These are phyloP conservation scores for Sphagnum fallax DNA, from an alignment of 228 moss, liverwort and hornwort species.

Conservation along the genomic window DNA sequence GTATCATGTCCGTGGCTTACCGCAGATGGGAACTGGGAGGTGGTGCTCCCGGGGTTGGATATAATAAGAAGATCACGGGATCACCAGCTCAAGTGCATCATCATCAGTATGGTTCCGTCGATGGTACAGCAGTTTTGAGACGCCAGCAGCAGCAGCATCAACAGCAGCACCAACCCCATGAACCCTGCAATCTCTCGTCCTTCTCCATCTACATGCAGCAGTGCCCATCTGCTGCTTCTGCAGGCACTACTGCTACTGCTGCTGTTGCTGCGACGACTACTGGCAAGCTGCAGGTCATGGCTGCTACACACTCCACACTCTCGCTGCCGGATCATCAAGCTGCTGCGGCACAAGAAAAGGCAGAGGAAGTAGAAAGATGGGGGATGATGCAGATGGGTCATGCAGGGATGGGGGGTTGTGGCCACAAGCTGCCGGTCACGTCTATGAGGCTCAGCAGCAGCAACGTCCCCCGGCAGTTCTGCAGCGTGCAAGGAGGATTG, in stretches of 20 bases:
- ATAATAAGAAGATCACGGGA: conserved; percentile 26
- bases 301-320: conserved; percentile 2
- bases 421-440: too few relatives aligned
- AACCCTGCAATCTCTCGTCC: conserved; percentile 13
- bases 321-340: too few relatives aligned
- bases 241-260: conserved; percentile 5
- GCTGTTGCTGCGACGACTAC: conserved; percentile 14
- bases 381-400: neutral
- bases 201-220: conserved; percentile 44
- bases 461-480: too few relatives aligned
- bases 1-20: conserved; percentile 36
- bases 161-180: too few relatives aligned
- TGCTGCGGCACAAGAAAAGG: too few relatives aligned
- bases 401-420: neutral
- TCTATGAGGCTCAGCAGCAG: too few relatives aligned
- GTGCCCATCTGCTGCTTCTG: conserved; percentile 16
- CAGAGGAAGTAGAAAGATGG: neutral
- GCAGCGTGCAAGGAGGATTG: too few relatives aligned
- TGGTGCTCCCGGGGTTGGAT: conserved; percentile 26
- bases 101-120: conserved; percentile 13
- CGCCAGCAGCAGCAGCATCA: too few relatives aligned
- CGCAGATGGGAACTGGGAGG: conserved; percentile 62
- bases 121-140: neutral
- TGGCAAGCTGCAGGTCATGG: neutral
- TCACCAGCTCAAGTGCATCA: conserved; percentile 32